Conservation (phyloP, 2,329 filamentous ascomycete species). For the Myriosclerotinia duriaeana region DNA sequence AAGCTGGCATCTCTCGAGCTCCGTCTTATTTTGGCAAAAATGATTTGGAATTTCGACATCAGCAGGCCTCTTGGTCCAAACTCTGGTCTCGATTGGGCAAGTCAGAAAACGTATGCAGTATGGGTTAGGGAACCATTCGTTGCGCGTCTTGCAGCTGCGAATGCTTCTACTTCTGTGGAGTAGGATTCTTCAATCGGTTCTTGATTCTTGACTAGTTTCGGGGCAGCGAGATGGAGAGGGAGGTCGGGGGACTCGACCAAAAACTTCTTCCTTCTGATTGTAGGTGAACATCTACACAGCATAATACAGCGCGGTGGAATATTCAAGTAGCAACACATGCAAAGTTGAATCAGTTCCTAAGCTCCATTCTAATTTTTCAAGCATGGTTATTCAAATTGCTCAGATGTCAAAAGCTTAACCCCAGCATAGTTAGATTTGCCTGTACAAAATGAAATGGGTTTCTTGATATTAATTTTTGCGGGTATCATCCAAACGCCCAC, state of each 20-base stretch:
- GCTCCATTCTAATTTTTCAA: not conserved
- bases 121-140: slow-evolving; percentile 23
- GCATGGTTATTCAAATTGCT: no score
- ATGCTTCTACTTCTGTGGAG: slow-evolving; percentile 10
- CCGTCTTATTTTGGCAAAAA: slow-evolving; percentile 26
- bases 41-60: slow-evolving; percentile 28
- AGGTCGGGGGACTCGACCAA: not conserved
- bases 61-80: not conserved
- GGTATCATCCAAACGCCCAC: not conserved
- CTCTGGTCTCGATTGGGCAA: slow-evolving; percentile 21
- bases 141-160: slow-evolving; percentile 6
- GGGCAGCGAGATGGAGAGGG: not conserved
- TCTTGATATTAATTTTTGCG: no score
- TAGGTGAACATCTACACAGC: not conserved
- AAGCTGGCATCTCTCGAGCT: slow-evolving; percentile 25
- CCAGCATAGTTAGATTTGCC: not conserved
- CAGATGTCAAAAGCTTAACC: not conserved
- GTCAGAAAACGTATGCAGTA: slow-evolving; percentile 22
- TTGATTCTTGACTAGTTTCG: not conserved
- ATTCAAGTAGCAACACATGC: not conserved
- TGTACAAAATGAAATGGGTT: no score
- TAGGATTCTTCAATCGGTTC: not conserved
- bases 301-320: not conserved
- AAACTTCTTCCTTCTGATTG: not conserved
- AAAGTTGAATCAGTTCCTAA: not conserved